Evolutionary conservation across 257 asterid species (phyloP).

Genomic region (Thymus mandschuricus): DNA sequence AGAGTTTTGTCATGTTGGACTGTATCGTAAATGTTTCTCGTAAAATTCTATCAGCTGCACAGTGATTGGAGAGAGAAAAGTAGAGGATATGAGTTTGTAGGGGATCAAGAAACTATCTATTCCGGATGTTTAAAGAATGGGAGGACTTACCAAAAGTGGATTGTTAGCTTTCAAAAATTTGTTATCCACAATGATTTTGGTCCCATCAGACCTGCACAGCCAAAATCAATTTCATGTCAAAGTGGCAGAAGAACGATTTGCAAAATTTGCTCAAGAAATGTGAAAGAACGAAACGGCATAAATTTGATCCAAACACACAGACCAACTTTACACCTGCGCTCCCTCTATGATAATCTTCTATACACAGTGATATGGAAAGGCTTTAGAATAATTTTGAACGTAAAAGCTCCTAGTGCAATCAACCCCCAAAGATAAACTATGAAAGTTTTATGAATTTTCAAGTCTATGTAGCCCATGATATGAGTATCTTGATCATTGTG

Average conservation of each 20-base stretch:
- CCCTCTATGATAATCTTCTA: not conserved
- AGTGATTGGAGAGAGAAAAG: not conserved
- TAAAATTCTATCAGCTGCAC: constrained; percentile 86
- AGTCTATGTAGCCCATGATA: not conserved
- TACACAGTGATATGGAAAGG: not conserved
- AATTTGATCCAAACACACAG: not conserved
- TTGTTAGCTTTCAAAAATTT: constrained; percentile 80
- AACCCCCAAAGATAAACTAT: not conserved
- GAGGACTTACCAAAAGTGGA: constrained; percentile 71
- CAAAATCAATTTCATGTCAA: constrained; percentile 28
- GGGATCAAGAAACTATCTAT: not conserved
- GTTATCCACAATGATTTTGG: constrained; percentile 79
- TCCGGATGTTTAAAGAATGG: not conserved
- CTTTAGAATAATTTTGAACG: not conserved
- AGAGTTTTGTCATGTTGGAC: constrained; percentile 39
- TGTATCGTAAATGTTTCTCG: constrained; percentile 79
- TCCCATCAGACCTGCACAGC: constrained; percentile 80
- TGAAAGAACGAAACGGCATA: not conserved
- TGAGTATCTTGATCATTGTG: constrained; percentile 4
- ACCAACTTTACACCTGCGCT: not conserved
- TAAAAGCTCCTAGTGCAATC: not conserved
- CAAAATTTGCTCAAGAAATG: not conserved
- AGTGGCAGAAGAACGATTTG: constrained; percentile 9
- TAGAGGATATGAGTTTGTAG: not conserved
- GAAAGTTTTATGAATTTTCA: not conserved